phyloP scores from a whole-genome alignment of 2,329 filamentous ascomycete species.

The Coleophoma eucalyptorum region DNA sequence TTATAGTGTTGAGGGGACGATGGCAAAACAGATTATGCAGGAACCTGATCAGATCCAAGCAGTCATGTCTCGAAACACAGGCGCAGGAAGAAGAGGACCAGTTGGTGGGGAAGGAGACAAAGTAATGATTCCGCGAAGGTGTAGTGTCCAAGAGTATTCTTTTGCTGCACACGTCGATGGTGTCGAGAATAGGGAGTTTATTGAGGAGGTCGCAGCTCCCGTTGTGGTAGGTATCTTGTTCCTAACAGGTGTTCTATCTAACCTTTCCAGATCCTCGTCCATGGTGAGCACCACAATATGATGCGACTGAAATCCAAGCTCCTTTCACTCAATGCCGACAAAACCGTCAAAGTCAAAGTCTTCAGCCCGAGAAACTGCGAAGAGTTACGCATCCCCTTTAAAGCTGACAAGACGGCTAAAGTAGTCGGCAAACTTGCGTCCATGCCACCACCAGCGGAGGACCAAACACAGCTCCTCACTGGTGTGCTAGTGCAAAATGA shows the following conservation, averaged over 20 bases:
- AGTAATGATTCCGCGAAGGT: constrained; percentile 86
- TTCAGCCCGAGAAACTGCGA: constrained; percentile 94
- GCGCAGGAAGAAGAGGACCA: constrained; percentile 53
- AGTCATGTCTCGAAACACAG: constrained; percentile 75
- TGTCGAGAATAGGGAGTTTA: constrained; percentile 92
- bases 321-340: constrained; percentile 83
- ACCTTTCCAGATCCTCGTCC: constrained; percentile 74
- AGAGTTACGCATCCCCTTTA: constrained; percentile 91
- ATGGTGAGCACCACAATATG: constrained; percentile 98
- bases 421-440: constrained; percentile 92
- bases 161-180: constrained; percentile 98
- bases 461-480: constrained; percentile 61
- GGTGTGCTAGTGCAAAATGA: constrained; percentile 96
- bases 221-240: constrained; percentile 73
- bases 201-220: constrained; percentile 87
- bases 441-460: constrained; percentile 57
- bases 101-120: constrained; percentile 71
- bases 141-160: constrained; percentile 89
- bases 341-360: constrained; percentile 77
- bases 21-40: constrained; percentile 93
- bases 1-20: constrained; percentile 97
- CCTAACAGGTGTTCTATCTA: constrained; percentile 7
- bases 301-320: constrained; percentile 94
- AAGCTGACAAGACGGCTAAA: constrained; percentile 90
- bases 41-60: constrained; percentile 94